A percentile compares a stretch with the other conserved stretches of the same genome.
Conservation (phyloP, 1,284 basidiomycete species). For the Sutorius eximius region DNA sequence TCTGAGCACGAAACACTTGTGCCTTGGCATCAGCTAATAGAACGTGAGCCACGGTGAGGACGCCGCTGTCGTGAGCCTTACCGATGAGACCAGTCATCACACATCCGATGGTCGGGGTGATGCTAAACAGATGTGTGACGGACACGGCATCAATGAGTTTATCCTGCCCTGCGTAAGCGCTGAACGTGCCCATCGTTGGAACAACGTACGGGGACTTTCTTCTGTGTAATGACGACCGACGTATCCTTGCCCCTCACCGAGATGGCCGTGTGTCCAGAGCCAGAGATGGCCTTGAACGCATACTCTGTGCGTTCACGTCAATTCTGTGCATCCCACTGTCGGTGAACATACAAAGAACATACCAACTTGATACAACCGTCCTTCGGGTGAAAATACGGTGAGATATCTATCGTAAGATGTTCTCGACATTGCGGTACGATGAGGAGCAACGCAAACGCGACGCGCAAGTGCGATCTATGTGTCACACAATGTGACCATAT, state of each 20-base stretch:
- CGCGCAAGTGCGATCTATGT: constrained; percentile 51
- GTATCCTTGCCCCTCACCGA: constrained; percentile 94
- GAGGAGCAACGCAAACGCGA: constrained; percentile 35
- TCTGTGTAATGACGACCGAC: constrained; percentile 94
- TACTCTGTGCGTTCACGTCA: constrained; percentile 65
- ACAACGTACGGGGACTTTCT: constrained; percentile 85
- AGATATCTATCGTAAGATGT: constrained; percentile 87
- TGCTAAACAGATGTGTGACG: constrained; percentile 94
- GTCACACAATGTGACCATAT: constrained; percentile 21
- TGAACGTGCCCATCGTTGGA: not conserved
- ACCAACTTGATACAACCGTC: constrained; percentile 97
- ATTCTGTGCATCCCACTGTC: not conserved
- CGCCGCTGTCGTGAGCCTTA: constrained; percentile 37
- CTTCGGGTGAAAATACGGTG: constrained; percentile 94
- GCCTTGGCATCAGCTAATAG: constrained; percentile 85
- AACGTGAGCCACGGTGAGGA: constrained; percentile 9
- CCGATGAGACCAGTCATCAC: constrained; percentile 97
- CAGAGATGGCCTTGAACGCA: constrained; percentile 99
- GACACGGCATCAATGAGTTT: constrained; percentile 96
- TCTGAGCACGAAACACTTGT: constrained; percentile 86
- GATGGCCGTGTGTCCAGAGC: constrained; percentile 93
- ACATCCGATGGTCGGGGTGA: constrained; percentile 96
- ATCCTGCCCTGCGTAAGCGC: constrained; percentile 58
- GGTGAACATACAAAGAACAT: constrained; percentile 36
- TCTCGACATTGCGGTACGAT: constrained; percentile 62